phyloP scores from a whole-genome alignment of 2,329 filamentous ascomycete species.

The Biscogniauxia marginata region DNA sequence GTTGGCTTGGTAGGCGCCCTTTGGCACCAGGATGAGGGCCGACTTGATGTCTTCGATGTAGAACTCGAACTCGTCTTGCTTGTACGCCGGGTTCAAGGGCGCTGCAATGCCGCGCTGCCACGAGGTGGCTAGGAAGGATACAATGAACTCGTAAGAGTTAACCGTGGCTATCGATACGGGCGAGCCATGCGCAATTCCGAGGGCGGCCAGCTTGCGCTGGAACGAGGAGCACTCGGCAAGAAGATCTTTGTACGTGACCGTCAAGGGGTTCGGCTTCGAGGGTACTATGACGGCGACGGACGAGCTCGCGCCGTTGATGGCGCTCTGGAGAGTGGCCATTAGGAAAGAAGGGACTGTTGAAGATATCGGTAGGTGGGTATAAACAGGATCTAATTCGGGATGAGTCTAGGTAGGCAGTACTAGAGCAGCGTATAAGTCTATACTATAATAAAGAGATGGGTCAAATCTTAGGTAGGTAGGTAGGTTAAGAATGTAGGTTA shows the following conservation, averaged over 20 bases:
- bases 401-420: too few relatives aligned
- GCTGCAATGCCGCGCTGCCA: conserved; percentile 83
- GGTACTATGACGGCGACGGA: conserved; percentile 71
- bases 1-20: conserved; percentile 64
- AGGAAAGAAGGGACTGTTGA: neutral
- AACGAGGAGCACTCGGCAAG: conserved; percentile 65
- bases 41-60: conserved; percentile 87
- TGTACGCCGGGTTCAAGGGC: conserved; percentile 85
- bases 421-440: neutral
- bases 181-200: conserved; percentile 67
- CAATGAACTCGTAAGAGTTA: conserved; percentile 86
- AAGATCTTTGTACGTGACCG: conserved; percentile 69
- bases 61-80: conserved; percentile 87
- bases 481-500: too few relatives aligned
- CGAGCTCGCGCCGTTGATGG: conserved; percentile 45
- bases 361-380: too few relatives aligned
- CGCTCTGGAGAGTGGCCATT: conserved; percentile 47
- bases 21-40: conserved; percentile 72
- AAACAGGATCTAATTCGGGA: too few relatives aligned
- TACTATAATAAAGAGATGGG: neutral
- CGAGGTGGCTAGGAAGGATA: conserved; percentile 81
- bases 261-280: conserved; percentile 58
- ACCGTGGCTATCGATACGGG: conserved; percentile 80
- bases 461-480: too few relatives aligned
- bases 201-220: conserved; percentile 72